Evolutionary conservation across 2,329 filamentous ascomycete species (phyloP).

Genomic region (Cordyceps pruinosa): DNA sequence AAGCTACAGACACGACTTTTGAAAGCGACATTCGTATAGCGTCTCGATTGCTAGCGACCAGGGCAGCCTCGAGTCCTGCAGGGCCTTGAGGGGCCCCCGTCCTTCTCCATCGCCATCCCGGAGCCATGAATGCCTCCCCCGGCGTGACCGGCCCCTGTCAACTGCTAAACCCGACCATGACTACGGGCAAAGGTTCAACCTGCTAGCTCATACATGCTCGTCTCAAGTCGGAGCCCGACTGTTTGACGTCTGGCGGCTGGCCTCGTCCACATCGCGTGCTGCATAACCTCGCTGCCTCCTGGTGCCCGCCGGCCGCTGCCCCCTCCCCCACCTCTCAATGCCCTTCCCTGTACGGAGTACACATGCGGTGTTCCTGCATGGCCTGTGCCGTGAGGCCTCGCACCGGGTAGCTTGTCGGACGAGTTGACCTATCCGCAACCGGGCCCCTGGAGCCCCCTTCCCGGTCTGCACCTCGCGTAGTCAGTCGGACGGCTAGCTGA

Average conservation of each 20-base stretch:
- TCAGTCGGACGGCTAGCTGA: not conserved
- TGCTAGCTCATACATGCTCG: slow-evolving; percentile 4
- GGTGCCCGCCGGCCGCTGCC: not conserved
- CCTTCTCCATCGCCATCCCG: too few species aligned
- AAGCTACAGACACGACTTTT: too few species aligned
- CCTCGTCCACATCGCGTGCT: not conserved
- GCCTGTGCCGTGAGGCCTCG: not conserved
- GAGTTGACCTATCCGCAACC: not conserved
- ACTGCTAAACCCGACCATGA: not conserved
- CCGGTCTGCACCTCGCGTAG: not conserved
- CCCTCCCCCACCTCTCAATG: not conserved
- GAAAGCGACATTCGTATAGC: too few species aligned
- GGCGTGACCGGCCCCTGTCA: not conserved
- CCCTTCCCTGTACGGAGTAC: not conserved
- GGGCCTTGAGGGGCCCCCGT: too few species aligned
- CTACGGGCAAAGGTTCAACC: too few species aligned
- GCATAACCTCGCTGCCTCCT: not conserved
- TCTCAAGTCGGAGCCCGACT: slow-evolving; percentile 3
- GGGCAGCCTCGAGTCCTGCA: not conserved
- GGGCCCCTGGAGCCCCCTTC: not conserved
- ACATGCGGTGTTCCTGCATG: not conserved
- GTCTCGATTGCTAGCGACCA: not conserved
- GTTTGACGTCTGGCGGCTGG: not conserved
- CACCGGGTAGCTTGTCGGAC: not conserved
- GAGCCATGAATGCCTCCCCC: too few species aligned